Conservation (phyloP, 208 protist species). For the Trypanosoma cruzi region DNA sequence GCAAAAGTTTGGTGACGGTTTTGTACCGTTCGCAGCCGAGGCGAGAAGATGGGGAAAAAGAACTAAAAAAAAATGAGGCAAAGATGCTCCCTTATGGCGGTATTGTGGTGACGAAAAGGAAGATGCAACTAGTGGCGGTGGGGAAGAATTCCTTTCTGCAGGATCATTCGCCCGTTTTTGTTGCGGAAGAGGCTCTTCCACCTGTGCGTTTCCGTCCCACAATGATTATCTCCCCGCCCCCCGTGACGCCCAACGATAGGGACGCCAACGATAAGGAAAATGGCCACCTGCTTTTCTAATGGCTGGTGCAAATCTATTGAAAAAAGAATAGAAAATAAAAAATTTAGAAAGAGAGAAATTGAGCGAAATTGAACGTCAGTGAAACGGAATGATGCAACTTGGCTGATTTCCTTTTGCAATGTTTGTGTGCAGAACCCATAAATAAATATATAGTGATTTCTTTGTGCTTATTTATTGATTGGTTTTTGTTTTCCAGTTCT, state of each 20-base stretch:
- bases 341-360: neutral
- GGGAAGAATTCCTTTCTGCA: neutral
- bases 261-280: neutral
- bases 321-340: neutral
- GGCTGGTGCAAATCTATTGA: neutral
- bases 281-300: neutral
- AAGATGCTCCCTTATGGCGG: neutral
- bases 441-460: no score
- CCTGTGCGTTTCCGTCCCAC: neutral
- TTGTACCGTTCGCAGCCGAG: neutral
- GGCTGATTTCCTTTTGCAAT: no score
- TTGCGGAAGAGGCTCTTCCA: neutral
- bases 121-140: neutral
- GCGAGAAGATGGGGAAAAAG: neutral
- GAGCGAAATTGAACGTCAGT: neutral
- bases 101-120: neutral
- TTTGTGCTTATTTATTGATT: no score
- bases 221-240: constrained; percentile 10
- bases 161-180: neutral
- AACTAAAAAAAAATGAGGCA: neutral
- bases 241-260: constrained; percentile 5
- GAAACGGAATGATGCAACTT: neutral
- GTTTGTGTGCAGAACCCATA: no score
- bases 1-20: neutral
- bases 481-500: no score